A percentile compares a stretch with the other conserved stretches of the same genome.
Evolutionary conservation across 2,329 filamentous ascomycete species (phyloP).

Genomic region (Sporothrix curviconia): DNA sequence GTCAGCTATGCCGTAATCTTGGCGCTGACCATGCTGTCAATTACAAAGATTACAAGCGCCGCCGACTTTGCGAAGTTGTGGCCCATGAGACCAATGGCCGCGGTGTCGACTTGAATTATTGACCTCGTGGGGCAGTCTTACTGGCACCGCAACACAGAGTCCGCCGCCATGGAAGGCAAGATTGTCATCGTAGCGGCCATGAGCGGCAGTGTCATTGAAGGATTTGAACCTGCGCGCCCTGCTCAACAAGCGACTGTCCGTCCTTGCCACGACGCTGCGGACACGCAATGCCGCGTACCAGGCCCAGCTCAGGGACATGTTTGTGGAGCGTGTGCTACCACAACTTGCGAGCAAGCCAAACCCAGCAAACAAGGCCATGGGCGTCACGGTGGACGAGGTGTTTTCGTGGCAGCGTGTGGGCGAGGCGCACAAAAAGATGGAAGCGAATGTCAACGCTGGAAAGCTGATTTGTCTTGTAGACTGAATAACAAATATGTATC

Average conservation of each 20-base stretch:
- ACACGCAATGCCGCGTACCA: slow-evolving; percentile 1
- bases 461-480: slow-evolving; percentile 4
- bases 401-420: background rate
- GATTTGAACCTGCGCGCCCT: background rate
- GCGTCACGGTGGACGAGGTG: slow-evolving; percentile 4
- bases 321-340: slow-evolving; percentile 1
- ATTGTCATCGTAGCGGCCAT: slow-evolving; percentile 7
- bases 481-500: background rate
- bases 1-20: slow-evolving; percentile 27
- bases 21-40: slow-evolving; percentile 27
- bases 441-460: background rate
- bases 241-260: slow-evolving; percentile 3
- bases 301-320: background rate
- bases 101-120: slow-evolving; percentile 12
- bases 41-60: slow-evolving; percentile 24
- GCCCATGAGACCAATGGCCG: slow-evolving; percentile 2
- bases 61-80: slow-evolving; percentile 18
- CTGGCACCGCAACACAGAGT: slow-evolving; percentile 6
- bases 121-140: slow-evolving; percentile 10
- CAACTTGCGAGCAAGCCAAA: background rate
- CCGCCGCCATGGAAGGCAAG: slow-evolving; percentile 2
- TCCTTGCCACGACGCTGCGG: slow-evolving; percentile 2
- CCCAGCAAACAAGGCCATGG: background rate
- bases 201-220: slow-evolving; percentile 4
- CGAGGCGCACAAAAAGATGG: slow-evolving; percentile 6